Conservation (phyloP, 805 yeast species). For the Grigorovia humatica region DNA sequence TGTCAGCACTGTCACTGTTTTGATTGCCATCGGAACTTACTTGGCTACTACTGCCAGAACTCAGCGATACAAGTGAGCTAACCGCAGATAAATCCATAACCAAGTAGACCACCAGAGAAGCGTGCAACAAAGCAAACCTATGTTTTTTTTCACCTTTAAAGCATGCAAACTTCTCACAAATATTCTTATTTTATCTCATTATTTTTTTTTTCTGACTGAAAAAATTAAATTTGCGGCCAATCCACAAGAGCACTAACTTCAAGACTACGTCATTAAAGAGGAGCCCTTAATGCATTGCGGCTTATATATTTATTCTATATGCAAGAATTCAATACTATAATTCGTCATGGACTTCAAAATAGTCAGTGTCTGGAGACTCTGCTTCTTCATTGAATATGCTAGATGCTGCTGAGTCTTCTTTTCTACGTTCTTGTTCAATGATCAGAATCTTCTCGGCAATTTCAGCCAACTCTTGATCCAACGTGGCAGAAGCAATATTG, state of each 20-base stretch:
- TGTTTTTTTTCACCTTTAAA: not conserved
- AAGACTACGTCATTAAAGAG: too few relatives aligned
- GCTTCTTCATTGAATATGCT: not conserved
- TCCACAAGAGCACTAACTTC: too few relatives aligned
- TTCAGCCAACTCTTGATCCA: not conserved
- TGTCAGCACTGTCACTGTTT: not conserved
- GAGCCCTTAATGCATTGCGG: not conserved
- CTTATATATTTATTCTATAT: not conserved
- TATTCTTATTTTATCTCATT: not conserved
- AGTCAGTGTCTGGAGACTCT: not conserved
- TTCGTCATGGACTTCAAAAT: constrained; percentile 4
- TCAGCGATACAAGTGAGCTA: not conserved
- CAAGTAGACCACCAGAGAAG: not conserved
- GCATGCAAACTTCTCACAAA: not conserved
- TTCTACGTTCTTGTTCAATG: not conserved
- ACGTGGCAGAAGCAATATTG: not conserved
- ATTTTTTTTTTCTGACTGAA: not conserved
- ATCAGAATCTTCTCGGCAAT: not conserved
- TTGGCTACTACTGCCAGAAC: not conserved
- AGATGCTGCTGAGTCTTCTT: not conserved
- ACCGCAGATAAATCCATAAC: not conserved
- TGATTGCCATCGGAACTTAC: not conserved
- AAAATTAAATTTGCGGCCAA: not conserved
- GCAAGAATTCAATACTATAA: not conserved
- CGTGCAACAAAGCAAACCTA: not conserved